Percentiles rank a stretch among this genome's conserved stretches.
phyloP scores from a whole-genome alignment of 768 basidiomycete species.

The Leucosporidium scottii region DNA sequence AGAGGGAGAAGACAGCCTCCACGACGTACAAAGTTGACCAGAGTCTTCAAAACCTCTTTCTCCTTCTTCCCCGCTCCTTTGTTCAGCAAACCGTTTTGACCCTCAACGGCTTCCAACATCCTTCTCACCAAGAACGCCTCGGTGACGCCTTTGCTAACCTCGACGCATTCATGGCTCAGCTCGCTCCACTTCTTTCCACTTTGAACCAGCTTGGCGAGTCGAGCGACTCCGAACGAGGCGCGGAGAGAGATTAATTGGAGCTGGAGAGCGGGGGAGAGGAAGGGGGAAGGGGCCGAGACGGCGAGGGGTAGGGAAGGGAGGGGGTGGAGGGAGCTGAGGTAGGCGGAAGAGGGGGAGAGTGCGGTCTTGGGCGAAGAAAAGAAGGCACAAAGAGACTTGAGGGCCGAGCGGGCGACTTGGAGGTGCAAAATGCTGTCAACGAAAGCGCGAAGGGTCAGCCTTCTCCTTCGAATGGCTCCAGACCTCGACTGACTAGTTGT shows the following conservation, averaged over 20 bases:
- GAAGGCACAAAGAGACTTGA: conserved; percentile 61
- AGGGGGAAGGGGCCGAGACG: not conserved
- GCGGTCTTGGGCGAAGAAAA: not conserved
- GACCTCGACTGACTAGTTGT: conserved; percentile 50
- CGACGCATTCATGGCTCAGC: conserved; percentile 54
- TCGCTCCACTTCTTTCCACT: conserved; percentile 40
- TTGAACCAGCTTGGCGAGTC: conserved; percentile 44
- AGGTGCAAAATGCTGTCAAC: conserved; percentile 53
- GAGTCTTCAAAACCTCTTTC: conserved; percentile 32
- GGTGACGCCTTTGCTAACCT: conserved; percentile 57
- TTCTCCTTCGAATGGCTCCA: not conserved
- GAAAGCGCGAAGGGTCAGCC: too few relatives aligned
- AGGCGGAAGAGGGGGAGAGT: conserved; percentile 49
- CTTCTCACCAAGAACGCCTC: conserved; percentile 62
- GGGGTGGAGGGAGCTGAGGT: conserved; percentile 52
- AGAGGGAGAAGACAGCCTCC: too few relatives aligned
- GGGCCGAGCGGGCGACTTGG: conserved; percentile 64
- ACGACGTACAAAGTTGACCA: conserved; percentile 3
- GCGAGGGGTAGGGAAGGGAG: conserved; percentile 1
- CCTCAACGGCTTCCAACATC: conserved; percentile 46
- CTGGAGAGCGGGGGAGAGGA: conserved; percentile 46
- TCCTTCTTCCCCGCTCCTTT: conserved; percentile 31
- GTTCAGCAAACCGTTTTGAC: conserved; percentile 44
- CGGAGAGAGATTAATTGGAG: conserved; percentile 52
- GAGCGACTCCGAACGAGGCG: conserved; percentile 55